Evolutionary conservation across 495 filamentous ascomycete genomes (phyloP), one percentile per base, ranked within the genome.

Genomic region (Neurospora sp.): DNA sequence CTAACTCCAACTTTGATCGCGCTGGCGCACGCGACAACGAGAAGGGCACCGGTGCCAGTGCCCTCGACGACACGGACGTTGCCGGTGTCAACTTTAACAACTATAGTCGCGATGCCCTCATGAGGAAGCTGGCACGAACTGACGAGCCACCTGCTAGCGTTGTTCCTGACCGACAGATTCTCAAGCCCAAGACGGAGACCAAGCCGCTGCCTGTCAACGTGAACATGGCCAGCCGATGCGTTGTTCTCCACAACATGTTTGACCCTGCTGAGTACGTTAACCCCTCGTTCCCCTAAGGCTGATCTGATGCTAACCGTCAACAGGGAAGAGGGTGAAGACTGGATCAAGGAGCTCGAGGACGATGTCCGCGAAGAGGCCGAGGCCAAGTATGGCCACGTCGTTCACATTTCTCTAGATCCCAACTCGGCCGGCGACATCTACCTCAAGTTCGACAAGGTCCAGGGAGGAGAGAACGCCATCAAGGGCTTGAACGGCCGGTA

Each of bases 21-120:
- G 93, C 94, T 74, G 93, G 93, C 71, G 94, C 93, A 76, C 90
- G 94, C 69, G 96, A 97, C 74, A 91, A 89, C 80, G 93, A 98
- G 76, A 97, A 97, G 84, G 89, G 92, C 73, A 92, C 94, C 71
- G 92, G 93, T 75, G 96, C 96, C 59, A 98, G 95, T 84, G 96
- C 96, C 77, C 85, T 99, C 70, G 96, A 99, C 83, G 96, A 99
- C 80, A 97, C 94, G 73, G 96, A 99, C 83, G 94, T 99, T 81
- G 93, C 92, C 39, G 96, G 96, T 79, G 94, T 98, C 80, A 98
- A 98, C 82, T 98, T 98, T 91, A 97, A 93, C 88, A 98, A 98
- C 80, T 97, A 96, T 85, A 95, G 92, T 87, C 92, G 96, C 83
- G 94, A 98, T 84, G 91, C 94, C 76, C 90, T 98, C 81, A 98